Evolutionary conservation across 2,329 filamentous ascomycete species (phyloP).

Genomic region (Talaromyces atroroseus): DNA sequence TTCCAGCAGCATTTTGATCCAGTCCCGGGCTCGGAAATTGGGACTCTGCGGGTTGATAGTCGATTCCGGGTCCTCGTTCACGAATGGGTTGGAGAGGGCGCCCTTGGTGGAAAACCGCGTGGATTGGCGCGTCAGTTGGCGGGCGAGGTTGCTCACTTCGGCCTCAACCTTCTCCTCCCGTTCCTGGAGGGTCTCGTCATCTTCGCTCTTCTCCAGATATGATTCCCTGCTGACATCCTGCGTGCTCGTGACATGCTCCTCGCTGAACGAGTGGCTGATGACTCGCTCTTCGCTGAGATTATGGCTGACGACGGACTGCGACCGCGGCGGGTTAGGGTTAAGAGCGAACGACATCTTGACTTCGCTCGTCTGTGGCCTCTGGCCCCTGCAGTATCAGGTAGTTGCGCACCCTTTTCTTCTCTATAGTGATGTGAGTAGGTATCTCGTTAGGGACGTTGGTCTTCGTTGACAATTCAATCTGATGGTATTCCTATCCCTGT

Average conservation of each 20-base stretch:
- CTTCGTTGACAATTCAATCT: not conserved
- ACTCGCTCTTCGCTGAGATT: not conserved
- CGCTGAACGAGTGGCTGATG: not conserved
- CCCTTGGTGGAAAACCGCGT: slow-evolving; percentile 7
- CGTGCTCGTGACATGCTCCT: not conserved
- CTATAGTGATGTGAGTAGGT: not conserved
- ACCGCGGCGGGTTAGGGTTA: slow-evolving; percentile 5
- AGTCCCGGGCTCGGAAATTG: slow-evolving; percentile 40
- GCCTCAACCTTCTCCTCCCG: slow-evolving; percentile 1
- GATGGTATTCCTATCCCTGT: too few relatives aligned
- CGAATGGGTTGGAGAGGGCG: slow-evolving; percentile 30
- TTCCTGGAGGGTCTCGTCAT: slow-evolving; percentile 1
- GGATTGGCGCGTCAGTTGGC: slow-evolving; percentile 11
- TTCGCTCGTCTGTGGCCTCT: not conserved
- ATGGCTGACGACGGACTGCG: slow-evolving; percentile 8
- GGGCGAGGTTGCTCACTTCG: slow-evolving; percentile 4
- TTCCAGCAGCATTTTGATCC: slow-evolving; percentile 39
- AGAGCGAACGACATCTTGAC: slow-evolving; percentile 4
- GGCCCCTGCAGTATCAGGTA: too few relatives aligned
- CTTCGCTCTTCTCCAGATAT: slow-evolving; percentile 3
- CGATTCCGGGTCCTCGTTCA: slow-evolving; percentile 27
- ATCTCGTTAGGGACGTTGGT: not conserved
- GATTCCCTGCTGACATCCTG: not conserved
- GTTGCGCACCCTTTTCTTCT: not conserved
- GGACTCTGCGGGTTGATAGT: slow-evolving; percentile 38